Conservation (phyloP, 176 grass and related monocot genomes). For the Guadua angustifolia region DNA sequence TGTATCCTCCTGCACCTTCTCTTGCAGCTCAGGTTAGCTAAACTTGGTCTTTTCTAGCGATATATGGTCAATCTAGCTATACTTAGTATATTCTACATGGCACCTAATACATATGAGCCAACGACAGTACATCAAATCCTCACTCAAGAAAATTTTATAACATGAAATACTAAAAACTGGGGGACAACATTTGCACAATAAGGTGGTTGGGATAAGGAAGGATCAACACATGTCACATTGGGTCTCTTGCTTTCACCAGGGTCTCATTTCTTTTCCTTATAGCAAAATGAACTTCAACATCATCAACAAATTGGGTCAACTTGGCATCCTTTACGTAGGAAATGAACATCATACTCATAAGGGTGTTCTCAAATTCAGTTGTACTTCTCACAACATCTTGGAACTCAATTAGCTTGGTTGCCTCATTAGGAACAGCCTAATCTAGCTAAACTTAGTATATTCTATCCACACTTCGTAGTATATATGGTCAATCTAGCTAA, state of each 20-base stretch:
- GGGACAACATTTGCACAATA: constrained; percentile 22
- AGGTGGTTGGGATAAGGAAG: constrained; percentile 27
- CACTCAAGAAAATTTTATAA: constrained; percentile 7
- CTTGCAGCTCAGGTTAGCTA: no score
- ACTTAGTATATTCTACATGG: no score
- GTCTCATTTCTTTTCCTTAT: constrained; percentile 86
- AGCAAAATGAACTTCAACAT: constrained; percentile 99
- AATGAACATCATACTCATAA: constrained; percentile 81
- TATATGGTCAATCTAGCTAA: no score
- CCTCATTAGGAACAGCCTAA: constrained; percentile 91
- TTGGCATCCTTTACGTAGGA: constrained; percentile 75
- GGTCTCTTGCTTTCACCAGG: constrained; percentile 76
- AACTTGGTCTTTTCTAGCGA: no score
- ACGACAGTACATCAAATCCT: constrained; percentile 58
- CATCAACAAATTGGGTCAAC: constrained; percentile 85
- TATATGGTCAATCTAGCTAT: no score
- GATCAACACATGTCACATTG: constrained; percentile 9
- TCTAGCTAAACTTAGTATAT: no score
- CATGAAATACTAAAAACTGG: neutral
- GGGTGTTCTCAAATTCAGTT: constrained; percentile 70
- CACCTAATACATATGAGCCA: no score
- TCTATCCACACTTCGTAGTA: no score
- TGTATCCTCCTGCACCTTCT: no score
- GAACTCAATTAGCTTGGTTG: constrained; percentile 83
- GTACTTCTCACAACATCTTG: constrained; percentile 85